Conservation (phyloP, 805 yeast species). For the Candida morakotiae region DNA sequence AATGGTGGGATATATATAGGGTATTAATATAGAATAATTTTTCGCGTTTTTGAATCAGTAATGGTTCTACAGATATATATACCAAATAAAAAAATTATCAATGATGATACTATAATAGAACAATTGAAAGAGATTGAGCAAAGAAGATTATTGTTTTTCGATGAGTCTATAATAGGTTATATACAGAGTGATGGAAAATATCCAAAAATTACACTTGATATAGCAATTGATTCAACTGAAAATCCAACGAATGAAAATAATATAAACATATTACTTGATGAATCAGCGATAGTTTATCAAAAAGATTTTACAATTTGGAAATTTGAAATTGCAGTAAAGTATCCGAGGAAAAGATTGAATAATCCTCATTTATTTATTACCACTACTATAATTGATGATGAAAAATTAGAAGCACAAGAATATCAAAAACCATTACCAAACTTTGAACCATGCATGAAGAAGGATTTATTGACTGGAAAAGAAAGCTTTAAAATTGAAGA, state of each 20-base stretch:
- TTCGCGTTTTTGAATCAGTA: background rate
- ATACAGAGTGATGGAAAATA: slow-evolving; percentile 15
- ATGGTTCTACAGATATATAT: slow-evolving; percentile 4
- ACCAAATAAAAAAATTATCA: slow-evolving; percentile 7
- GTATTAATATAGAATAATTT: slow-evolving; percentile 11
- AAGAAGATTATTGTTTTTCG: slow-evolving; percentile 18
- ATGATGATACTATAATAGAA: slow-evolving; percentile 2
- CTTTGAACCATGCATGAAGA: slow-evolving; percentile 13
- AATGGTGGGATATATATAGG: slow-evolving; percentile 72
- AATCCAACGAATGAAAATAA: slow-evolving; percentile 10
- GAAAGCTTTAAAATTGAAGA: background rate
- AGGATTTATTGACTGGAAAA: slow-evolving; percentile 13
- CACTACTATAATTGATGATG: slow-evolving; percentile 14
- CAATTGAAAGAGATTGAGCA: slow-evolving; percentile 2
- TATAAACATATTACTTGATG: background rate
- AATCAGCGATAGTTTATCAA: background rate
- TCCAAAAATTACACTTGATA: slow-evolving; percentile 13
- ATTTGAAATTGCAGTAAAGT: slow-evolving; percentile 24
- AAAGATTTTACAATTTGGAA: slow-evolving; percentile 21
- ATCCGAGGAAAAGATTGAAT: slow-evolving; percentile 26
- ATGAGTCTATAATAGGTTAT: slow-evolving; percentile 27
- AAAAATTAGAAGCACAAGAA: background rate
- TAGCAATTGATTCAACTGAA: slow-evolving; percentile 16
- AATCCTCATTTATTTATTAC: slow-evolving; percentile 22
- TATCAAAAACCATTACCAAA: slow-evolving; percentile 12